These are phyloP conservation scores for Tylopilus vinaceipallidus DNA, from an alignment of 768 basidiomycete genomes.

Conservation along the genomic window DNA sequence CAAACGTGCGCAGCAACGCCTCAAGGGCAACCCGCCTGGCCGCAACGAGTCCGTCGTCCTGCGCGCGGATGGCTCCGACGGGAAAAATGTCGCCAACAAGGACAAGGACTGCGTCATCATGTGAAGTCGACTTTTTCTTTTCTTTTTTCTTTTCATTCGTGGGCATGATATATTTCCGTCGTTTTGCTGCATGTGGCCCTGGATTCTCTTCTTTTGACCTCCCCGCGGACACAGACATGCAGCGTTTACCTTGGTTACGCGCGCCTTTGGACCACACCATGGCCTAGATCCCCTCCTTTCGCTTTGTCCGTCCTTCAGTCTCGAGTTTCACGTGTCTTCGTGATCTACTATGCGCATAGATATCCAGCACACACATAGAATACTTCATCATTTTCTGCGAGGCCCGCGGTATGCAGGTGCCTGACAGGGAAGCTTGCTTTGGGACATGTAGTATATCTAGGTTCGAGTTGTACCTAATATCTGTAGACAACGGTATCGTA, in stretches of 20 bases:
- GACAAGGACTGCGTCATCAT: conserved; percentile 89
- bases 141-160: conserved; percentile 6
- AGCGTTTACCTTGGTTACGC: too few species aligned
- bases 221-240: conserved; percentile 20
- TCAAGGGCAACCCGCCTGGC: conserved; percentile 63
- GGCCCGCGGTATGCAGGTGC: background rate
- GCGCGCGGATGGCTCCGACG: conserved; percentile 48
- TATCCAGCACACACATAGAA: conserved; percentile 19
- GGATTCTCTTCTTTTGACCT: conserved; percentile 12
- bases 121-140: conserved; percentile 42
- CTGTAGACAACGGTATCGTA: too few species aligned
- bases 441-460: background rate
- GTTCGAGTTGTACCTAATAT: too few species aligned
- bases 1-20: conserved; percentile 85
- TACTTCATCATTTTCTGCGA: conserved; percentile 4
- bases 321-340: background rate
- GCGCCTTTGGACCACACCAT: too few species aligned
- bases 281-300: background rate
- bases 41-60: conserved; percentile 61
- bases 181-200: background rate
- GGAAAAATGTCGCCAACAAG: conserved; percentile 58
- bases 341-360: conserved; percentile 24
- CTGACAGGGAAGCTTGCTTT: background rate
- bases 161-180: conserved; percentile 15
- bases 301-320: conserved; percentile 8